Evolutionary conservation across 1,284 basidiomycete species (phyloP), one percentile per base, ranked within the genome.

Genomic region (Cutaneotrichosporon cyanovorans): DNA sequence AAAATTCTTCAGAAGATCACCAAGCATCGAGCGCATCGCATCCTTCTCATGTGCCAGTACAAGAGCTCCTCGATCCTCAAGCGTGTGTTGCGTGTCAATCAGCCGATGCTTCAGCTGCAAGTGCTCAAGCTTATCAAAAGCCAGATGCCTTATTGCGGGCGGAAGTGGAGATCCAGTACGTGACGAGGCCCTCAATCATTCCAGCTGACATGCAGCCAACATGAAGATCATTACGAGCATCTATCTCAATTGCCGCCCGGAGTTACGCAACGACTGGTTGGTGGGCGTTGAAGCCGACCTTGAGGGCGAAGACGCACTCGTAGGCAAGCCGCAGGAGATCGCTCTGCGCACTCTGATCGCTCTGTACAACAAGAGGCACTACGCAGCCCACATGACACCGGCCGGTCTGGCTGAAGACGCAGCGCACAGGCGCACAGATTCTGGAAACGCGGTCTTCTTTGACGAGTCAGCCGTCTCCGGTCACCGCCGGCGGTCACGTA

Each of bases 211-310:
- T 15, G 0, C 61, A 93, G 89, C 87, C 20, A 99, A 98, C 68
- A 99, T 99, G 95, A 95, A 97, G 72, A 87, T 97, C 51, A 98
- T 99, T 64, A 99, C 95, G 4, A 84, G 89, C 23, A 97, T 99
- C 57, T 98, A 99, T 69, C 77, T 98, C 50, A 95, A 96, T 63
- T 97, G 92, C 67, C 78, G 93, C 44, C 93, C 95, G 10, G 91
- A 96, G 63, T 77, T 99, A 42, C 80, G 93, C 32, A 95, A 99
- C 69, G 95, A 98, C 65, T 99, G 95, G 95, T 76, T 98, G 32
- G 86, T 89, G 12, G 89, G 90, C 2, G 83, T 83, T 16, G 95
- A 98, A 65, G 82, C 89, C 6, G 93, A 98, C 60, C 86, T 88
- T 54, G 86, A 87, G 46, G 77, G 84, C 23, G 93, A 78, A 39